Evolutionary conservation across 371 early-diverging fungal species (phyloP).

Genomic region (Phascolomyces articulosus): DNA sequence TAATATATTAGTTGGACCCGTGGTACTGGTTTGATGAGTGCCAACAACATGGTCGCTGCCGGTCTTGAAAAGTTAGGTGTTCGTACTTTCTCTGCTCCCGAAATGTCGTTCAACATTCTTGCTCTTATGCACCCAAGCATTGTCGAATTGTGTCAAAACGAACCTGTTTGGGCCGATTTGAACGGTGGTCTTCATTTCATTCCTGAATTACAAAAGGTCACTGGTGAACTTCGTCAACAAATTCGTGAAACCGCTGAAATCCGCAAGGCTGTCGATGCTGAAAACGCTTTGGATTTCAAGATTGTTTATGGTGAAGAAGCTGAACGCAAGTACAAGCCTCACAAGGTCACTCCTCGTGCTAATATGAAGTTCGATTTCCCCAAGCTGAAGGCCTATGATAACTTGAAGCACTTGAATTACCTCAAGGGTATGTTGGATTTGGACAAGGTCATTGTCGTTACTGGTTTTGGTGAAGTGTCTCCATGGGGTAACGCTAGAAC

Average conservation of each 20-base stretch:
- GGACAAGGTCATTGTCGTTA: conserved; percentile 92
- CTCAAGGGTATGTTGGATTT: conserved; percentile 90
- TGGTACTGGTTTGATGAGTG: conserved; percentile 94
- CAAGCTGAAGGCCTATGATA: conserved; percentile 63
- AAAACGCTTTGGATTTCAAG: conserved; percentile 79
- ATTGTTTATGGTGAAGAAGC: conserved; percentile 76
- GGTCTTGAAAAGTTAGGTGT: conserved; percentile 91
- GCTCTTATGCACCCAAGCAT: conserved; percentile 90
- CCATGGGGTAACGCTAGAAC: conserved; percentile 95
- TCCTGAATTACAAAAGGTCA: conserved; percentile 79
- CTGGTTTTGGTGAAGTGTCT: conserved; percentile 95
- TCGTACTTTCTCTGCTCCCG: conserved; percentile 91
- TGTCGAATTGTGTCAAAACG: conserved; percentile 75
- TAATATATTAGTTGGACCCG: conserved; percentile 79
- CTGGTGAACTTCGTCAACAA: conserved; percentile 74
- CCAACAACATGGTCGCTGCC: conserved; percentile 92
- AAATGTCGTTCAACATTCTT: conserved; percentile 95
- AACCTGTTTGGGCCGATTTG: conserved; percentile 94
- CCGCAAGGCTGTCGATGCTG: conserved; percentile 83
- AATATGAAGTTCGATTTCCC: conserved; percentile 96
- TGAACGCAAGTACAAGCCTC: conserved; percentile 77
- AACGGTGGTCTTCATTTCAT: conserved; percentile 91
- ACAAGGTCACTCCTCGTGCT: conserved; percentile 84
- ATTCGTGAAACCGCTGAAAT: conserved; percentile 85
- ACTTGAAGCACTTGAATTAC: conserved; percentile 72